Percentiles rank a stretch among this genome's conserved stretches.
phyloP scores from a whole-genome alignment of 768 basidiomycete species.

The Lentinus tigrinus region DNA sequence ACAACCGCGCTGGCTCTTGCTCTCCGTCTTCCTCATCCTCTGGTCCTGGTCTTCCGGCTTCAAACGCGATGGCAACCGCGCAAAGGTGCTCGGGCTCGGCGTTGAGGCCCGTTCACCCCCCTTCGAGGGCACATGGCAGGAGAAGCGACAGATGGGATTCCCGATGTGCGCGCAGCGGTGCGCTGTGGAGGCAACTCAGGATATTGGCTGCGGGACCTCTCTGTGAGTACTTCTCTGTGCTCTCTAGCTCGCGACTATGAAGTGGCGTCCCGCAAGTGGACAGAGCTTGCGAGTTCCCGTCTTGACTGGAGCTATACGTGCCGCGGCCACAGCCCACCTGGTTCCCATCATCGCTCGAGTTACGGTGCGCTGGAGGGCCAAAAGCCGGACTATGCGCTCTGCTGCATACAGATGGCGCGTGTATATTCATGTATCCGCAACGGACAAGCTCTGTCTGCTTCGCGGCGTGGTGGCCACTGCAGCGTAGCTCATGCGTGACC shows the following conservation, averaged over 20 bases:
- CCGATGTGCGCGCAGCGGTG: conserved; percentile 7
- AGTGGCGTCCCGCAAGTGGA: background rate
- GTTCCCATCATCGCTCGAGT: too few species aligned
- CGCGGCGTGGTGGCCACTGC: too few species aligned
- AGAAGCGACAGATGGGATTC: background rate
- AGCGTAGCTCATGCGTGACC: too few species aligned
- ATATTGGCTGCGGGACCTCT: conserved; percentile 7
- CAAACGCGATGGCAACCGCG: conserved; percentile 1
- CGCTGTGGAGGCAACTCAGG: background rate
- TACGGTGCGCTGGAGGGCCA: too few species aligned
- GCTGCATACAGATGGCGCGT: too few species aligned
- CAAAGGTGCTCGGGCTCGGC: conserved; percentile 10
- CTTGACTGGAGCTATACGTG: too few species aligned
- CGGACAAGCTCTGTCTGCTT: too few species aligned
- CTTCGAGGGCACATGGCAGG: background rate
- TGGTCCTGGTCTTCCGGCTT: conserved; percentile 15
- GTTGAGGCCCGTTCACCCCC: conserved; percentile 11
- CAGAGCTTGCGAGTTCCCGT: too few species aligned
- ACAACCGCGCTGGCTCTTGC: conserved; percentile 17
- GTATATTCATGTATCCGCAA: too few species aligned
- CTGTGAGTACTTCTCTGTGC: conserved; percentile 8
- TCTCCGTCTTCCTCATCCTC: conserved; percentile 16
- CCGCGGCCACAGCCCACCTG: too few species aligned
- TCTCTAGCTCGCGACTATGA: background rate
- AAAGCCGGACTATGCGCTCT: too few species aligned